Base-by-base conservation (phyloP, 2,329 filamentous ascomycete species). In the Cladophialophora bantiana region DNA sequence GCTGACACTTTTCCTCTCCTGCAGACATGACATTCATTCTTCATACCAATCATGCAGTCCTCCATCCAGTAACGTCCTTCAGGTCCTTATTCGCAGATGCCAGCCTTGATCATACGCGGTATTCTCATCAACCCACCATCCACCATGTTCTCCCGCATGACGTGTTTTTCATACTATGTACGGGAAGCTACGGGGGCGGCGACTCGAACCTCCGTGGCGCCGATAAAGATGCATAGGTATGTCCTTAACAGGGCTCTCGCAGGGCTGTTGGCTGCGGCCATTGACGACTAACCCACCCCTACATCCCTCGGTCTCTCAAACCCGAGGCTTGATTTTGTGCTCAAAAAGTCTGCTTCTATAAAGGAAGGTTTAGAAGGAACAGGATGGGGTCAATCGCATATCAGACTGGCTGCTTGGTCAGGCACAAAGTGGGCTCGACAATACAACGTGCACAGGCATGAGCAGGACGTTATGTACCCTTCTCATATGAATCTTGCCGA, bases 141-240 rank as follows among this genome's bases (percentile, higher is more conserved):
- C 45, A 48, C 18, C 20, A 18, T 50, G 18, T 4, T 26, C 18
- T 50, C 45, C 20, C 20, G 20, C 45, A 50, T 50, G 45, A 50
- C 45, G 45, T 50, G 45, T 7, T 50, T 20, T 50, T 18, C 45
- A 50, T 50, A 50, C 45, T 2, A 26, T 26, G 26, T 26, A 13
- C 20, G 45, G 45, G 20, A 42, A 26, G 45, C 45, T 50, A 50
- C 13, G 20, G 45, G 18, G 35, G 26, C 64, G 64, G 64, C 60
- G 48, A n/a, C 35, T 55, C 31, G n/a, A 63, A 67, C 38, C 65
- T 67, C 65, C 60, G 65, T 20, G 55, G 58, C 48, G 55, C 65
- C 65, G 65, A 67, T 40, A 26, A 62, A 32, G 20, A 20, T 54
- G 59, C 58, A 45, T 40, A 7, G 32, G 20, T 62, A n/a, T 48